Base-by-base conservation (phyloP, 164 flowering plant species). In the Houttuynia cordata region DNA sequence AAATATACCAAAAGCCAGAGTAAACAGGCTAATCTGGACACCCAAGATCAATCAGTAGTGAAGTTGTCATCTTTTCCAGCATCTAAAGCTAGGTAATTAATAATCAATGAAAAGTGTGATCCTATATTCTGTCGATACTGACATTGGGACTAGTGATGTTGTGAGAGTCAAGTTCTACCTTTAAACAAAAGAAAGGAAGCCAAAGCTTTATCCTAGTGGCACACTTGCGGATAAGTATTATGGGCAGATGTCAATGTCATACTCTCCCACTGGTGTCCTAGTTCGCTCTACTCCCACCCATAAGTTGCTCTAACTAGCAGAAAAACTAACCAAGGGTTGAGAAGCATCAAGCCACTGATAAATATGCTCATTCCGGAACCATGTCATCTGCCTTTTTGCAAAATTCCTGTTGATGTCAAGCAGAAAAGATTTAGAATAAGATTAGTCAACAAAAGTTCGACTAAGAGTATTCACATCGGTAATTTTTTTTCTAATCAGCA, bases 331-430 rank as follows among this genome's bases (percentile, higher is more conserved):
- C 87, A 89, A 39, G 37, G 98, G 91, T 70, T 68, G 83, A 50
- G 98, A 84, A 72, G 94, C 98, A 77, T 89, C 80, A 50, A 92
- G 82, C 98, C 98, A 89, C 21, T 89, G 90, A 81, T 92, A 92
- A 42, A 84, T 83, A 47, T 47, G 76, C 74, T 92, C 98, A 75
- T 87, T 87, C 10, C 96, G 89, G 62, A 89, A 92, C 98, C 98
- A 92, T 51, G 96, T 92, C 81, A 86, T 57, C 64, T 92, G 98
- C 76, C 98, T 74, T 75, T 89, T 92, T n/a, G 96, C 96, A 77
- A 92, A 92, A 61, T 92, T 86, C 66, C 98, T 92, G 84, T 69
- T 70, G 20, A 53, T 34, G 41, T 14, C 45, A 62, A 47, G 40
- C 58, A 57, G 24, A 21, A 21, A 52, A 62, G 40, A 65, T 53